Base-by-base conservation (phyloP, 1,284 basidiomycete genomes). In the Rhodotorula sp. region DNA sequence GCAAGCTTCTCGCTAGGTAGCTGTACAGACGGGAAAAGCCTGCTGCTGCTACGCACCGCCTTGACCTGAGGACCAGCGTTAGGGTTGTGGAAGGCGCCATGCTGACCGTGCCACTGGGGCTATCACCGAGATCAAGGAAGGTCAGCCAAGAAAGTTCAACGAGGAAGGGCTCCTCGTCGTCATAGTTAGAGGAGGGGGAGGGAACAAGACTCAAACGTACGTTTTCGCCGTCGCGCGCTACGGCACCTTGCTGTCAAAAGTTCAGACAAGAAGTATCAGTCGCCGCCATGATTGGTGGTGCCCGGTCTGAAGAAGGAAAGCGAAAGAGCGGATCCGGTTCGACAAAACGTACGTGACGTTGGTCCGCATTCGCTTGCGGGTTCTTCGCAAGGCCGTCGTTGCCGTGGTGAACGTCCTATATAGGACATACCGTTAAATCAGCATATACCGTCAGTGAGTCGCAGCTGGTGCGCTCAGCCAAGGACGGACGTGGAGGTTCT, bases 351-450 rank as follows among this genome's bases (percentile, higher is more conserved):
- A 64, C 62, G 10, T 46, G 43, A n/a, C 52, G 54, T 39, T 47
- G 43, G 26, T 57, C 7, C 20, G 62, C 43, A 20, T 31, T 8
- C 10, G 15, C 15, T 8, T 64, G 39, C 26, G 62, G 62, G 43
- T 64, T 64, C 10, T 47, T 46, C 15, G 39, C 15, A n/a, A 64
- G n/a, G 10, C 62, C 62, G 54, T 46, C 52, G 54, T 31, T 57
- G 43, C 62, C 62, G 26, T 64, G 39, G 62, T 64, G 47, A 18
- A 57, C 52, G 54, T 57, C 31, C 62, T 64, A 46, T 16, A 39
- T 34, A 34, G 21, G 58, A 15, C 8, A 56, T 5, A 34, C 7
- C 20, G 21, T 8, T 21, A 5, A 5, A 12, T 21, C 29, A 39
- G 57, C 31, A 20, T 34, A 34, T 34, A 34, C 34, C 34, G 34